Percentiles rank a stretch among this genome's conserved stretches.
These are phyloP conservation scores for Rhexocercosporidium sp. DNA, from an alignment of 2,329 filamentous ascomycete genomes.

Conservation along the genomic window DNA sequence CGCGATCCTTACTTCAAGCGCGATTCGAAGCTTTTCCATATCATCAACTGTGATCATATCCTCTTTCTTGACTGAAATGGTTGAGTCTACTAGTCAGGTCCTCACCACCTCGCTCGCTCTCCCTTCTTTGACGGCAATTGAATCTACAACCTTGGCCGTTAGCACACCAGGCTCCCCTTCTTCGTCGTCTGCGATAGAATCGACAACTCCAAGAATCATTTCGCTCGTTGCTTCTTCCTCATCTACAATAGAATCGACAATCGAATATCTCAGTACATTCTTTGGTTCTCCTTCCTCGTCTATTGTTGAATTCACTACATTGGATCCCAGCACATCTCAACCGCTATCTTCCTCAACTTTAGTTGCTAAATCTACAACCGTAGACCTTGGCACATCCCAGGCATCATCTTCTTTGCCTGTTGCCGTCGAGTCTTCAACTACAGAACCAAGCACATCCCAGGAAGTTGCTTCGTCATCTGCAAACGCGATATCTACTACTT, in stretches of 20 bases:
- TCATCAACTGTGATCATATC: not conserved
- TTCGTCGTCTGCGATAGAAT: not conserved
- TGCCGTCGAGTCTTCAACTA: not conserved
- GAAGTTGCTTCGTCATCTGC: not conserved
- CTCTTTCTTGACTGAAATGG: not conserved
- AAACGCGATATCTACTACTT: not conserved
- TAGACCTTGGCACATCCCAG: not conserved
- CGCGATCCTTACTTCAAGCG: not conserved
- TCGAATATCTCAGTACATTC: not conserved
- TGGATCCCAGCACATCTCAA: not conserved
- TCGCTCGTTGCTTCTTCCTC: not conserved
- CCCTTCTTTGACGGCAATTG: not conserved
- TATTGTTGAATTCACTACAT: not conserved
- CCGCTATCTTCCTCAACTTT: not conserved
- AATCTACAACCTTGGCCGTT: no score
- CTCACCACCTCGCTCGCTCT: not conserved
- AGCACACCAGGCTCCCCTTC: not conserved
- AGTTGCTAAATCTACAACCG: not conserved
- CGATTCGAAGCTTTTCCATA: not conserved
- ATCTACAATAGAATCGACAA: not conserved
- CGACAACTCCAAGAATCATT: not conserved
- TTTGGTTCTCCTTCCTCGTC: not conserved
- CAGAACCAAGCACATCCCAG: not conserved
- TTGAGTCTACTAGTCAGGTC: not conserved
- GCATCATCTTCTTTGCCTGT: not conserved